Evolutionary conservation across 1,284 basidiomycete species (phyloP), one percentile per base, ranked within the genome.

Genomic region (Ustilago bromivora): DNA sequence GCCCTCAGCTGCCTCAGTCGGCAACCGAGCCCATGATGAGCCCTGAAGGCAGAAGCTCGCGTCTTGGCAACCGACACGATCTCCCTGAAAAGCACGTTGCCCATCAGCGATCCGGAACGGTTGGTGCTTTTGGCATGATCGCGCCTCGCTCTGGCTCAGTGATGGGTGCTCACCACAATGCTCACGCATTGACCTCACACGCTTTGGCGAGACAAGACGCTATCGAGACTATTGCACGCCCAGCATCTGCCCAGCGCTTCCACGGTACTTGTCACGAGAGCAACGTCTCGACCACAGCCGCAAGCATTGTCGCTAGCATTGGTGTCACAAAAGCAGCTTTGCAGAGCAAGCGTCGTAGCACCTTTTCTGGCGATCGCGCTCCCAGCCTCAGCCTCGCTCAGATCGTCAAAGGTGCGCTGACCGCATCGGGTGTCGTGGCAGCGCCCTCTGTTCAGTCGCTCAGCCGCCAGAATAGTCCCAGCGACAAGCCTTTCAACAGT

Each of bases 261-360:
- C 41, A 76, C 34, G 67, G 67, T 15, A 71, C 73, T 1, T 47
- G 36, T 12, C 41, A 67, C 32, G 73, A 76, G 46, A 62, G 56
- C 63, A 76, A 76, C 38, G 60, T 51, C 11, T 34, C 63, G 11
- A 71, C 64, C 15, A 68, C 67, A 15, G 68, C 68, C 0, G 64
- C 73, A 6, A 66, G 63, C 59, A 71, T 76, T 49, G 66, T 70
- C 10, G 60, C 74, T 1, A 69, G 58, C 59, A 66, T 51, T 8
- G 66, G 69, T n/a, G 61, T 62, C 19, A 71, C 73, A 38, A 76
- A 71, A 53, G 65, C 74, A 3, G 74, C 74, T 41, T 23, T 70
- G 53, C 75, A 78, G 59, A 72, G 75, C 61, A 78, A 78, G 51
- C 70, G 75, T 12, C 66, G 75, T 12, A 78, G 75, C 61, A 78